phyloP scores from a whole-genome alignment of 179 eudicot species.

The Pouteria campechiana region DNA sequence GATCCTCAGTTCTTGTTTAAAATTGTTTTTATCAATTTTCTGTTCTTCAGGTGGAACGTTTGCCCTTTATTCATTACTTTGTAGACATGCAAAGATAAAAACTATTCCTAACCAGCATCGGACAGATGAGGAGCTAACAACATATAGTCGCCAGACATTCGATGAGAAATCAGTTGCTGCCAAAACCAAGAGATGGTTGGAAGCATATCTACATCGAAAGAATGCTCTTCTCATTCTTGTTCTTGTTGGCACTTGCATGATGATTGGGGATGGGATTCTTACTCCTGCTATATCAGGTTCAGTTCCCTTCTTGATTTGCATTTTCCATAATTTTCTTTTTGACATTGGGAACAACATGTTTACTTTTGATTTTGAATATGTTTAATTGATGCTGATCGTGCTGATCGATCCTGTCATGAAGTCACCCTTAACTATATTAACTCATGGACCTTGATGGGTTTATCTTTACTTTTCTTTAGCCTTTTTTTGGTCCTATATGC shows the following conservation, averaged over 20 bases:
- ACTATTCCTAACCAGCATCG: slow-evolving; percentile 90
- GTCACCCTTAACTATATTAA: too few relatives aligned
- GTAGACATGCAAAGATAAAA: slow-evolving; percentile 63
- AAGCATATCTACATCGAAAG: slow-evolving; percentile 50
- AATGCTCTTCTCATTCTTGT: slow-evolving; percentile 69
- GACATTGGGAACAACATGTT: too few relatives aligned
- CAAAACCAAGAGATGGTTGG: slow-evolving; percentile 86
- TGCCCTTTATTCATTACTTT: slow-evolving; percentile 69
- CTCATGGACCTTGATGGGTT: too few relatives aligned
- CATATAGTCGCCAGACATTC: slow-evolving; percentile 69
- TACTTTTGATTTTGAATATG: too few relatives aligned
- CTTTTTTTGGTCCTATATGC: too few relatives aligned
- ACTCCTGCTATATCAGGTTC: slow-evolving; percentile 82
- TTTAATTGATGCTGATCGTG: too few relatives aligned
- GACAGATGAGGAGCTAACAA: slow-evolving; percentile 93
- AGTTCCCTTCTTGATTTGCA: background rate
- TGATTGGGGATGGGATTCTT: slow-evolving; percentile 78
- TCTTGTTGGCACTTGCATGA: slow-evolving; percentile 77
- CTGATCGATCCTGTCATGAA: too few relatives aligned
- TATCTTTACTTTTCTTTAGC: too few relatives aligned
- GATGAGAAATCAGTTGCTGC: slow-evolving; percentile 78
- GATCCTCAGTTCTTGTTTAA: background rate
- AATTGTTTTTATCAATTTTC: background rate
- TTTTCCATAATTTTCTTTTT: background rate
- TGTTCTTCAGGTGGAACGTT: slow-evolving; percentile 58